Base-by-base conservation (phyloP, 257 asterid genomes). In the Thymus quinquecostatus region DNA sequence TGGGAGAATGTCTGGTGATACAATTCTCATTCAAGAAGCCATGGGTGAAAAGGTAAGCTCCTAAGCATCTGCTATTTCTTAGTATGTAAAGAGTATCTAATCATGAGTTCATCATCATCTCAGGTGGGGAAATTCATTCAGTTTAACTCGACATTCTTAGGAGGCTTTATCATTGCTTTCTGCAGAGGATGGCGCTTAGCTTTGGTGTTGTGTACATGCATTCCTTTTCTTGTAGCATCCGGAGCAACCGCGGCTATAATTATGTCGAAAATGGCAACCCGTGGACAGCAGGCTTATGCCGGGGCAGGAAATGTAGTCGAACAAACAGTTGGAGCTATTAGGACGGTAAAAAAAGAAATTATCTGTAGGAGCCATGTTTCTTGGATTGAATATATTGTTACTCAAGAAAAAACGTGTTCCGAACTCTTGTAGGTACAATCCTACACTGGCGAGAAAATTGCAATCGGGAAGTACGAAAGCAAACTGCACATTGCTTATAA, bases 21-120 rank as follows among this genome's bases (percentile, higher is more conserved):
- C 88, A 11, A 78, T 84, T 70, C 88, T 88, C 69, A 87, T 92
- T 50, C 97, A 92, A 82, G 96, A 92, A 28, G 96, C 97, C 62
- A 86, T 92, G 90, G 93, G 96, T 0, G 95, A 86, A 80, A 92
- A 92, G 64, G 96, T 91, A 59, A 70, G 64, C 6, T 47, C 53
- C 40, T 36, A 21, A 48, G 48, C 3, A 1, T 2, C 53, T 49
- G 34, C 44, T 36, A 6, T 3, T 2, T 66, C 51, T 7, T 50
- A 9, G 1, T 47, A 47, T 10, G 14, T 12, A 12, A 4, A 10
- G 60, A 34, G 21, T 67, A 2, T 21, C 27, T 51, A 34, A 54
- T 32, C 2, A 10, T 51, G 21, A 38, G 3, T 14, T 68, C 28
- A 36, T 36, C 28, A 36, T 36, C 2, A 51, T 34, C 10, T 21